Conservation (phyloP, 352 stramenopile species). For the Pythium aphanidermatum region DNA sequence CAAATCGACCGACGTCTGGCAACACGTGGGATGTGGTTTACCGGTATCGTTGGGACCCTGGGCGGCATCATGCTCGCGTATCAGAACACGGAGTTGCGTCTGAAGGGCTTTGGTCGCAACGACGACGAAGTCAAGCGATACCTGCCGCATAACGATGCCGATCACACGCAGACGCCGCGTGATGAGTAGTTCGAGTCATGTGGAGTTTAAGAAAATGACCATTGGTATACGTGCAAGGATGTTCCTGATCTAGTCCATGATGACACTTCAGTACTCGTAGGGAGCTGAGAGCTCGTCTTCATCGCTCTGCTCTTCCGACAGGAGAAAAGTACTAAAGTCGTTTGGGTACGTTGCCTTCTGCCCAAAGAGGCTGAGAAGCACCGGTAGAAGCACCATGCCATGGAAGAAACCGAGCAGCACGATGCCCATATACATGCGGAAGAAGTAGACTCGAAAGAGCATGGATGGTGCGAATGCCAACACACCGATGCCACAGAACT, state of each 20-base stretch:
- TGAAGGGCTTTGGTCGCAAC: constrained; percentile 74
- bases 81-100: constrained; percentile 73
- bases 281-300: constrained; percentile 30
- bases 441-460: constrained; percentile 91
- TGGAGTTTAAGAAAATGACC: too few species aligned
- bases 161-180: too few species aligned
- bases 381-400: constrained; percentile 70
- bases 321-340: constrained; percentile 61
- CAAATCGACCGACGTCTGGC: constrained; percentile 59
- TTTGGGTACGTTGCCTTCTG: constrained; percentile 42
- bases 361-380: constrained; percentile 71
- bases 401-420: constrained; percentile 85
- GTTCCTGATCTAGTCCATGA: too few species aligned
- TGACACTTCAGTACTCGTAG: constrained; percentile 15
- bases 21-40: constrained; percentile 69
- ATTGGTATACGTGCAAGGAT: too few species aligned
- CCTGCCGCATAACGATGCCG: background rate
- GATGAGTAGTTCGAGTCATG: too few species aligned
- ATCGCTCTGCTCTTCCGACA: constrained; percentile 65
- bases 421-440: constrained; percentile 90
- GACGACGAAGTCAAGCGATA: constrained; percentile 65
- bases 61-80: constrained; percentile 58
- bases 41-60: constrained; percentile 56
- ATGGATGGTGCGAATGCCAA: constrained; percentile 87
- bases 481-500: constrained; percentile 87